phyloP scores from a whole-genome alignment of 176 grass and related monocot genomes.

The Eragrostis curvula region DNA sequence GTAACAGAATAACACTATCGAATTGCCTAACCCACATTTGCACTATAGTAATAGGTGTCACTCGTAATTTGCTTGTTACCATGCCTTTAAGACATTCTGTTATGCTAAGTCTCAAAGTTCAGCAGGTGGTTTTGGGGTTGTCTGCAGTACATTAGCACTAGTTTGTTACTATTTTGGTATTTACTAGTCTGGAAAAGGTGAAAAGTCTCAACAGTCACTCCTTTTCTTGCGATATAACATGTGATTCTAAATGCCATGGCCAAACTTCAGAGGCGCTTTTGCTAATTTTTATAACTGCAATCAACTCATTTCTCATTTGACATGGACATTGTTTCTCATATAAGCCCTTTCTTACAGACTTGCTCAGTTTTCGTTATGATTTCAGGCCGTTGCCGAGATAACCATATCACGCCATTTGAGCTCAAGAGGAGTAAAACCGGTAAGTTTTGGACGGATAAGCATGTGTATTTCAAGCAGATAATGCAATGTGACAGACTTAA shows the following conservation, averaged over 20 bases:
- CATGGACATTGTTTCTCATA: no score
- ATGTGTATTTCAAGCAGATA: neutral
- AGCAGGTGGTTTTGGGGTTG: neutral
- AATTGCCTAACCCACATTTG: neutral
- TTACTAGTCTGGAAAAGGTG: neutral
- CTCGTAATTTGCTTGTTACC: neutral
- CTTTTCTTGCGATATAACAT: neutral
- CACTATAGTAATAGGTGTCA: neutral
- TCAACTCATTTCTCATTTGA: slow-evolving; percentile 10
- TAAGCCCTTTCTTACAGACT: slow-evolving; percentile 14
- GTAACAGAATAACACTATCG: slow-evolving; percentile 26
- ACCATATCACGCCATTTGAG: slow-evolving; percentile 79
- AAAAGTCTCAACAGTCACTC: neutral
- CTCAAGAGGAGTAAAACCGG: slow-evolving; percentile 70
- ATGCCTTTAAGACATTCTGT: neutral
- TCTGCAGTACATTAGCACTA: neutral
- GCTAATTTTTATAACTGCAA: slow-evolving; percentile 7
- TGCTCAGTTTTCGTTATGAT: slow-evolving; percentile 35
- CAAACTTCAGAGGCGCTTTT: slow-evolving; percentile 14
- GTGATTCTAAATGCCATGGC: neutral
- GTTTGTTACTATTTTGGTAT: neutral
- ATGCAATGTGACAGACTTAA: neutral
- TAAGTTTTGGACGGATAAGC: slow-evolving; percentile 50
- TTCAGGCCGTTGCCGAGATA: slow-evolving; percentile 89
- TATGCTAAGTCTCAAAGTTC: neutral